A percentile compares a stretch with the other conserved stretches of the same genome.
Evolutionary conservation across 441 rosid genomes (phyloP).

Genomic region (Euphorbia celastroides): DNA sequence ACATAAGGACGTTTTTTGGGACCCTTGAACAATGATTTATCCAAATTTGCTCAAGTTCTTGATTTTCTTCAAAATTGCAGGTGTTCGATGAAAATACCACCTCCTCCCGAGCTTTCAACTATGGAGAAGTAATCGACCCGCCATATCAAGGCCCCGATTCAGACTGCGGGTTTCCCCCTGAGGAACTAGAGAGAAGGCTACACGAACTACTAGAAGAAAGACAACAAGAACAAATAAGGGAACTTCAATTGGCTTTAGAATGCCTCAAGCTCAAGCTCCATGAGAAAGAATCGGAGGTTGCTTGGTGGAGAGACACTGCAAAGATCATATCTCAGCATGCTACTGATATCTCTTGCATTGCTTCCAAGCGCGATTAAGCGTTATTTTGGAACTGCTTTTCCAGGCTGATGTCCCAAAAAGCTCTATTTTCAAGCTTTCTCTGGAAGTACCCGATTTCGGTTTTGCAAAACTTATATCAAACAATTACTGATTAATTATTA

Average conservation of each 20-base stretch:
- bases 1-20: not conserved
- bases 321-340: constrained; percentile 40
- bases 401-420: not conserved
- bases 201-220: constrained; percentile 59
- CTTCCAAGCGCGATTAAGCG: constrained; percentile 12
- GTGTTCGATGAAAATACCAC: constrained; percentile 12
- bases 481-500: too few species aligned
- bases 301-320: constrained; percentile 82
- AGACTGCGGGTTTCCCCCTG: constrained; percentile 49
- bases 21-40: not conserved
- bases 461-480: too few species aligned
- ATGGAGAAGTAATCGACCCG: constrained; percentile 42
- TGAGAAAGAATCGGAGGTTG: constrained; percentile 58
- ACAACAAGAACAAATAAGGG: constrained; percentile 62
- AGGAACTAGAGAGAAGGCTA: constrained; percentile 61
- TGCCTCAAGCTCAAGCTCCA: constrained; percentile 34
- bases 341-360: constrained; percentile 28
- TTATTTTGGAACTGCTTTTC: not conserved
- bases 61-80: constrained; percentile 18
- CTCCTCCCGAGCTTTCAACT: constrained; percentile 23
- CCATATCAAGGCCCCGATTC: constrained; percentile 21
- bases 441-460: too few species aligned
- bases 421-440: too few species aligned
- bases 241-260: constrained; percentile 56
- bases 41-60: too few species aligned